Conservation (phyloP, 1,139 yeast species). For the Candida neerlandica region DNA sequence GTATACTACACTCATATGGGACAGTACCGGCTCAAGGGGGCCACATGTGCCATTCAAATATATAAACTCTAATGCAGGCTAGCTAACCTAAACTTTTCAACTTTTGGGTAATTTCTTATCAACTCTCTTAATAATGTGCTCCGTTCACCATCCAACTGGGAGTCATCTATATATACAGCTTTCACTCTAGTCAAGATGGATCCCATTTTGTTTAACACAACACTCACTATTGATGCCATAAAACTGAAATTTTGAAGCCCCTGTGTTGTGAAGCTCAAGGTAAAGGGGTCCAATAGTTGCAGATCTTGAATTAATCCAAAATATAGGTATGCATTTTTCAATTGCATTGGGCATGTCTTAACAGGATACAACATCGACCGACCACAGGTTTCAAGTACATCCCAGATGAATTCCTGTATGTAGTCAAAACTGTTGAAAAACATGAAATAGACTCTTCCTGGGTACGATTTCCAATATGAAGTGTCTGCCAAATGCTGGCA, state of each 20-base stretch:
- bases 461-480: not conserved
- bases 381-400: conserved; percentile 34
- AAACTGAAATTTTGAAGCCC: conserved; percentile 23
- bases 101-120: conserved; percentile 35
- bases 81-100: conserved; percentile 35
- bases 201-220: conserved; percentile 37
- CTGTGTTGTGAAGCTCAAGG: not conserved
- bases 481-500: not conserved
- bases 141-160: conserved; percentile 34
- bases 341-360: conserved; percentile 8
- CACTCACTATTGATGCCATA: conserved; percentile 36
- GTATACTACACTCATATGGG: no score
- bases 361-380: conserved; percentile 9
- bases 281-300: conserved; percentile 1
- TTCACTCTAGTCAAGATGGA: conserved; percentile 37
- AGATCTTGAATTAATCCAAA: conserved; percentile 26
- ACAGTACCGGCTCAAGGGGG: no score
- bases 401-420: conserved; percentile 34
- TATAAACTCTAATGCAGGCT: conserved; percentile 16
- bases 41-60: no score
- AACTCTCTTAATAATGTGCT: conserved; percentile 34
- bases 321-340: conserved; percentile 37
- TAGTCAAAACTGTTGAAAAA: conserved; percentile 41
- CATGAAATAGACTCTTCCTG: conserved; percentile 41
- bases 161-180: conserved; percentile 39